phyloP scores from a whole-genome alignment of 805 yeast genomes.

The Pichia kluyveri region DNA sequence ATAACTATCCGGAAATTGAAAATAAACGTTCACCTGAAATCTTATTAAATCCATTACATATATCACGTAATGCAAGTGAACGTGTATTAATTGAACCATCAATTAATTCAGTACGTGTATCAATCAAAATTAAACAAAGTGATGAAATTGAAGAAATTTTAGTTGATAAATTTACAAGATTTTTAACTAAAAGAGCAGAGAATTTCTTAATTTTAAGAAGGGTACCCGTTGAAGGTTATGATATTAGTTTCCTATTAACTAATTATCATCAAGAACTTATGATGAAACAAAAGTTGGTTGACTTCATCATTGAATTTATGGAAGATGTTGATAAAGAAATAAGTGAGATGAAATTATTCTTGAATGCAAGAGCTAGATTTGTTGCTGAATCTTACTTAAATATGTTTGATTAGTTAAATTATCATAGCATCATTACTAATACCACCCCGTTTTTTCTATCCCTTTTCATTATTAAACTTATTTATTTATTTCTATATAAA shows the following conservation, averaged over 20 bases:
- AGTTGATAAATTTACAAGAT: slow-evolving; percentile 90
- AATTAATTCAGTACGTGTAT: slow-evolving; percentile 83
- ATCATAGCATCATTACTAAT: not conserved
- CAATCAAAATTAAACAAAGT: slow-evolving; percentile 90
- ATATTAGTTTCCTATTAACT: slow-evolving; percentile 86
- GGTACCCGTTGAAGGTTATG: slow-evolving; percentile 83
- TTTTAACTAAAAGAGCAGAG: slow-evolving; percentile 92
- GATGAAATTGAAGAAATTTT: slow-evolving; percentile 94
- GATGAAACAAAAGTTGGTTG: slow-evolving; percentile 92
- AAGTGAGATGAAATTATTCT: slow-evolving; percentile 93
- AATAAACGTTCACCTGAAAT: slow-evolving; percentile 76
- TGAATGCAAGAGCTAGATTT: slow-evolving; percentile 95
- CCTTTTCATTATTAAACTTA: not conserved
- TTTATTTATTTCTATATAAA: too few species aligned
- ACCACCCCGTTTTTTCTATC: not conserved
- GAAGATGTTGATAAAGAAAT: slow-evolving; percentile 98
- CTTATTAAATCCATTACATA: slow-evolving; percentile 77
- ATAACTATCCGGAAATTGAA: slow-evolving; percentile 94
- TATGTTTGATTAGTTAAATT: slow-evolving; percentile 55
- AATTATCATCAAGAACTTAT: slow-evolving; percentile 92
- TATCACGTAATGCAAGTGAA: slow-evolving; percentile 91
- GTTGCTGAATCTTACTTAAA: slow-evolving; percentile 94
- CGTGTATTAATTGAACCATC: slow-evolving; percentile 88
- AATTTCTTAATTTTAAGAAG: slow-evolving; percentile 87
- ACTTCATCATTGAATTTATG: slow-evolving; percentile 96